Evolutionary conservation across 2,329 filamentous ascomycete species (phyloP), one percentile per base, ranked within the genome.

Genomic region (Epichloe scottii): DNA sequence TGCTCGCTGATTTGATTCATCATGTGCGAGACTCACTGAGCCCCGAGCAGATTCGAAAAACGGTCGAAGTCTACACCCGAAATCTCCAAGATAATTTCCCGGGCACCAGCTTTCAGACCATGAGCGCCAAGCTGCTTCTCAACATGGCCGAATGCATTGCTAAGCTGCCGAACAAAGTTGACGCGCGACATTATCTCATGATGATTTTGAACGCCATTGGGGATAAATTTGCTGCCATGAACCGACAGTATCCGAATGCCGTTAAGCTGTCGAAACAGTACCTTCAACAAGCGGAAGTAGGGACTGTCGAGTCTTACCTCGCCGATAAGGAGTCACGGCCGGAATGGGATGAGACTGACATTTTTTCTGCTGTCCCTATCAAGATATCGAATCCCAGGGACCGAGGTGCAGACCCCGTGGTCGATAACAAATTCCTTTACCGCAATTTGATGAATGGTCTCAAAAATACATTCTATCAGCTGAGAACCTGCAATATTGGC

Each of bases 111-210:
- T 98, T 98, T 63, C 94, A 98, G 67, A 98, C 93, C 0, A 99
- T 99, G 93, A 97, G 93, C 60, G 94, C 93, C 0, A 98, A 97
- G 67, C 74, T 99, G 3, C 74, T 99, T 1, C 74, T 98, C 12
- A 99, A 98, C 65, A 94, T 99, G 89, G 93, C 91, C 0, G 94
- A 98, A 62, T 95, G 89, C 65, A 99, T 98, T 62, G 88, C 90
- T 1, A 95, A 91, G 66, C 78, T 98, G 59, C 85, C 86, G 19
- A 88, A 95, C 64, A 98, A 97, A 70, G 82, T 85, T 42, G 91
- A 98, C 65, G 93, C 93, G 23, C 84, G 94, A 5, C 90, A 97
- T 65, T 95, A 95, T 65, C 72, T 98, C 54, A 89, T 98, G 62
- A 93, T 95, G 82, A 97, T 99, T 43, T 72, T 99, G 51, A 94